Evolutionary conservation across 1,284 basidiomycete species (phyloP).

Genomic region (Pseudozyma thailandica): DNA sequence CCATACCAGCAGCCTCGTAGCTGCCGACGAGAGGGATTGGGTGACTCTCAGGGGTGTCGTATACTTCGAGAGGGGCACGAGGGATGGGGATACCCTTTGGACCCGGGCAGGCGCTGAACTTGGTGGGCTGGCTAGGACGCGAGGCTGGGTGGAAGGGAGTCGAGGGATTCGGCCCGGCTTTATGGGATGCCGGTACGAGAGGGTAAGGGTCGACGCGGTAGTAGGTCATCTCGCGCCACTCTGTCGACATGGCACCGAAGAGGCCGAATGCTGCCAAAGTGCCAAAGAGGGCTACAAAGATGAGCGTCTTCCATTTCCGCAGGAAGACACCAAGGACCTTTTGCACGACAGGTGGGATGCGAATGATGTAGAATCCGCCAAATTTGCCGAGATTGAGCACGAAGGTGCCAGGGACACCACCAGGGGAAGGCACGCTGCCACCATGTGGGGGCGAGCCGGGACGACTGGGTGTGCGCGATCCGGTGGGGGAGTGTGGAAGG

Average conservation of each 20-base stretch:
- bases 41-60: slow-evolving; percentile 64
- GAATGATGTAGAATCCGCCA: slow-evolving; percentile 60
- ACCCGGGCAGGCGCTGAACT: slow-evolving; percentile 59
- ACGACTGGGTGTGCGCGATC: slow-evolving; percentile 52
- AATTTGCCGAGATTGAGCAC: slow-evolving; percentile 59
- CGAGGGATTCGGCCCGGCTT: slow-evolving; percentile 19
- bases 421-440: slow-evolving; percentile 52
- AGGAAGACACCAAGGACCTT: slow-evolving; percentile 50
- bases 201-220: slow-evolving; percentile 65
- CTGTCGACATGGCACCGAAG: slow-evolving; percentile 65
- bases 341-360: slow-evolving; percentile 51
- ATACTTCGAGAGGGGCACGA: slow-evolving; percentile 52
- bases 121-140: slow-evolving; percentile 56
- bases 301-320: slow-evolving; percentile 64
- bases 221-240: slow-evolving; percentile 68
- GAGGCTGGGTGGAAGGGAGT: slow-evolving; percentile 44
- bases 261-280: slow-evolving; percentile 57
- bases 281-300: slow-evolving; percentile 57
- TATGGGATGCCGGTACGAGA: slow-evolving; percentile 44
- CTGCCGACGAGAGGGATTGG: slow-evolving; percentile 64
- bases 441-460: slow-evolving; percentile 59
- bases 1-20: slow-evolving; percentile 61
- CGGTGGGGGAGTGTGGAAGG: slow-evolving; percentile 56
- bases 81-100: slow-evolving; percentile 58
- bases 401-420: slow-evolving; percentile 54